A percentile compares a stretch with the other conserved stretches of the same genome.
These are phyloP conservation scores for Termitomyces bulborhizus DNA, from an alignment of 768 basidiomycete genomes.

Conservation along the genomic window DNA sequence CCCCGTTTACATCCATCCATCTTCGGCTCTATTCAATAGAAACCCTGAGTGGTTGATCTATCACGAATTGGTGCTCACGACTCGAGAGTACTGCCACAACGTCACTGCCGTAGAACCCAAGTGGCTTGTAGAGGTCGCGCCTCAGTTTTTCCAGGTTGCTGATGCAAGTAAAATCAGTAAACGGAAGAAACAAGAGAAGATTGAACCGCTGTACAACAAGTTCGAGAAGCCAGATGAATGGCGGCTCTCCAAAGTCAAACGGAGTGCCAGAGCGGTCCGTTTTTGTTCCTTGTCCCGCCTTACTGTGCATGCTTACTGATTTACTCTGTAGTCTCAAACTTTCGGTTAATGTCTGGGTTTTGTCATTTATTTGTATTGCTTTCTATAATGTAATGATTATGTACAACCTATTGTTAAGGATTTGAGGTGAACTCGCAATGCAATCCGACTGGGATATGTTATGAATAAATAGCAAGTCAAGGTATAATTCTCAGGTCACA, in stretches of 20 bases:
- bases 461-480: not conserved
- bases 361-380: conserved; percentile 7
- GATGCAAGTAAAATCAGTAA: conserved; percentile 98
- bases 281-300: not conserved
- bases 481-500: not conserved
- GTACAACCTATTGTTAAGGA: conserved; percentile 3
- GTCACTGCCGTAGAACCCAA: conserved; percentile 96
- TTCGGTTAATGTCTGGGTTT: conserved; percentile 51
- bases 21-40: conserved; percentile 93
- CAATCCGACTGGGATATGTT: conserved; percentile 2
- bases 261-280: conserved; percentile 77
- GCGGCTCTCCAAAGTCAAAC: conserved; percentile 88
- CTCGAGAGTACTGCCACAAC: conserved; percentile 90
- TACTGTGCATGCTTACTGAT: conserved; percentile 16
- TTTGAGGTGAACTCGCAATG: not conserved
- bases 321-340: conserved; percentile 67
- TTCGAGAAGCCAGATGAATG: conserved; percentile 94
- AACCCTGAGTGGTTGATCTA: conserved; percentile 96
- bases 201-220: conserved; percentile 93
- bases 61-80: conserved; percentile 93
- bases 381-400: conserved; percentile 8
- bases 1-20: conserved; percentile 98
- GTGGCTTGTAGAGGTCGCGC: conserved; percentile 97
- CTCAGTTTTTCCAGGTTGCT: conserved; percentile 98
- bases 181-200: conserved; percentile 94